Evolutionary conservation across 1,139 yeast genomes (phyloP).

Genomic region (Candida sp.): DNA sequence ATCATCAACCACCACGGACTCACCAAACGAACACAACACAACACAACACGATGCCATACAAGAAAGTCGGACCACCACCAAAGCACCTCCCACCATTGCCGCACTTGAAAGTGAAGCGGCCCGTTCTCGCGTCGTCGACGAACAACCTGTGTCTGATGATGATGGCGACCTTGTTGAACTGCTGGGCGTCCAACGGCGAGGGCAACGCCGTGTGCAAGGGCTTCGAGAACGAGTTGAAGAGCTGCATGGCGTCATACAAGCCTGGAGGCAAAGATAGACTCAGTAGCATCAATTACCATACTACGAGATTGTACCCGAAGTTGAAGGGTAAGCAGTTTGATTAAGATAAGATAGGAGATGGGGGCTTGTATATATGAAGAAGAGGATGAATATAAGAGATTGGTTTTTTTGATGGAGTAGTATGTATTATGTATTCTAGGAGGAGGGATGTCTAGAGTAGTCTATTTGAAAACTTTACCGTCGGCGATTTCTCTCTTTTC

Average conservation of each 20-base stretch:
- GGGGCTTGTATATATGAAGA: not conserved
- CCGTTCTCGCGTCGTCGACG: slow-evolving; percentile 57
- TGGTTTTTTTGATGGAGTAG: not conserved
- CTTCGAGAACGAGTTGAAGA: slow-evolving; percentile 57
- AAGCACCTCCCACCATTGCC: slow-evolving; percentile 73
- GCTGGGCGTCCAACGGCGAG: slow-evolving; percentile 98
- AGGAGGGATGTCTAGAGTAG: too few species aligned
- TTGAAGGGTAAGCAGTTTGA: slow-evolving; percentile 79
- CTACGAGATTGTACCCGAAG: slow-evolving; percentile 79
- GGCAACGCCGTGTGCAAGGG: slow-evolving; percentile 69
- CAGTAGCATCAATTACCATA: slow-evolving; percentile 77
- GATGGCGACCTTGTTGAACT: slow-evolving; percentile 86
- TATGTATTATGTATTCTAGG: too few species aligned
- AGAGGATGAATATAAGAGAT: slow-evolving; percentile 48
- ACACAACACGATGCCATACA: slow-evolving; percentile 26
- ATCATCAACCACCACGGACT: not conserved
- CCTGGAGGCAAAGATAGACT: slow-evolving; percentile 46
- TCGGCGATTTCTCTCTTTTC: slow-evolving; percentile 51
- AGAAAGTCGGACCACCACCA: slow-evolving; percentile 31
- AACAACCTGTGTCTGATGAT: slow-evolving; percentile 80
- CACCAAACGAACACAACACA: not conserved
- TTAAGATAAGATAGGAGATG: slow-evolving; percentile 26
- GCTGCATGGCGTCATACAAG: slow-evolving; percentile 52
- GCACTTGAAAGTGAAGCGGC: slow-evolving; percentile 71
- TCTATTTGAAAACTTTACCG: slow-evolving; percentile 55